Percentiles rank a stretch among this genome's conserved stretches.
Evolutionary conservation across 2,329 filamentous ascomycete species (phyloP).

Genomic region (Alternaria sp.): DNA sequence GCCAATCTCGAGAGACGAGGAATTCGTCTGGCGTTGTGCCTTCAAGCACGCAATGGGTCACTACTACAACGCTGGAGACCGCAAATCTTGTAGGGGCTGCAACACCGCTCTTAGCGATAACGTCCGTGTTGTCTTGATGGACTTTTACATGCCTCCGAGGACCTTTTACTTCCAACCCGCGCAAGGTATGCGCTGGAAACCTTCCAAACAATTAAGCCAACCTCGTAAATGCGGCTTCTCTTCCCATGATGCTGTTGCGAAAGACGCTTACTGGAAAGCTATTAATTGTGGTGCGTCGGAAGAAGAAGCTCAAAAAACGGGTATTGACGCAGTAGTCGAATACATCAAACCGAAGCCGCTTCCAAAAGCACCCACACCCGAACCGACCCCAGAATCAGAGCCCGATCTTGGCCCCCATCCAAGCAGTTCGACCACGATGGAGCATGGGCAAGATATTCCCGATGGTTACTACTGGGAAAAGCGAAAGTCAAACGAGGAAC

Average conservation of each 20-base stretch:
- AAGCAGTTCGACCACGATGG: slow-evolving; percentile 38
- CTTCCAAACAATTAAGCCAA: slow-evolving; percentile 20
- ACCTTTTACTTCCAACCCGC: slow-evolving; percentile 27
- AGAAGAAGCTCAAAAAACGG: slow-evolving; percentile 24
- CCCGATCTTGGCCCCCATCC: slow-evolving; percentile 35
- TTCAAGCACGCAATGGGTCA: slow-evolving; percentile 37
- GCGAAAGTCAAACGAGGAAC: slow-evolving; percentile 17
- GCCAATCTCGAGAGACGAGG: slow-evolving; percentile 17
- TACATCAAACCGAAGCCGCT: slow-evolving; percentile 21
- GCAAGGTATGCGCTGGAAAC: slow-evolving; percentile 29
- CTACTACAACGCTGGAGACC: slow-evolving; percentile 42
- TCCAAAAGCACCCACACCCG: slow-evolving; percentile 20
- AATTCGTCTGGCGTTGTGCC: slow-evolving; percentile 38
- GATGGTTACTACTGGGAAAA: slow-evolving; percentile 25
- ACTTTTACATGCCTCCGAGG: slow-evolving; percentile 38
- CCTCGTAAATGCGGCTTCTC: slow-evolving; percentile 9
- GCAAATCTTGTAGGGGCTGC: slow-evolving; percentile 36
- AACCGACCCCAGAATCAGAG: slow-evolving; percentile 22
- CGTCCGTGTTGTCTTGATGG: slow-evolving; percentile 23
- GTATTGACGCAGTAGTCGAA: slow-evolving; percentile 22
- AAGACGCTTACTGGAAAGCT: slow-evolving; percentile 35
- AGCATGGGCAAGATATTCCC: slow-evolving; percentile 38
- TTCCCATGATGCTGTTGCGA: slow-evolving; percentile 39
- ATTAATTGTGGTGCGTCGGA: slow-evolving; percentile 14
- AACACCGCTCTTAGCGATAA: slow-evolving; percentile 27